Conservation (phyloP, 2,329 filamentous ascomycete genomes). For the Ophiostoma piceae region DNA sequence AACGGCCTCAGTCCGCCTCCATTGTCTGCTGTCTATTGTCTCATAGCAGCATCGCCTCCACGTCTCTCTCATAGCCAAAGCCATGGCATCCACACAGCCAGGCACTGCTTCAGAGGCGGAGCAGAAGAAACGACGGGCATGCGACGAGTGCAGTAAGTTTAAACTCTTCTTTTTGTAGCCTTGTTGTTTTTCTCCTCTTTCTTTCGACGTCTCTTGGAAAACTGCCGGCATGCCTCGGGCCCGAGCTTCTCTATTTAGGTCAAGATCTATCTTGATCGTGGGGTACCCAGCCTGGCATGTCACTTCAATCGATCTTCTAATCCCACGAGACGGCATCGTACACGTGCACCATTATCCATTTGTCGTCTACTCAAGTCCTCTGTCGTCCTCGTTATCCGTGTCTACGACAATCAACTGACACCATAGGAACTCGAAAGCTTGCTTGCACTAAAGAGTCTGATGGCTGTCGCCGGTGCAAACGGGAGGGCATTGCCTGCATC, state of each 20-base stretch:
- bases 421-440: constrained; percentile 56
- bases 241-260: neutral
- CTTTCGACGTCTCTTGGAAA: neutral
- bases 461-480: constrained; percentile 55
- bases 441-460: constrained; percentile 59
- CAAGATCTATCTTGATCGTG: neutral
- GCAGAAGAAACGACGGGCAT: constrained; percentile 52
- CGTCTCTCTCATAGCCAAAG: neutral
- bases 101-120: constrained; percentile 12
- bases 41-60: neutral
- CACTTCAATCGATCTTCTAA: neutral
- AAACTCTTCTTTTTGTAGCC: neutral
- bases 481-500: constrained; percentile 52
- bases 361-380: neutral
- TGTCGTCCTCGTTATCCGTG: neutral
- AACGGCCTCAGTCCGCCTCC: neutral
- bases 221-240: neutral
- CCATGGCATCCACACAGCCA: constrained; percentile 2
- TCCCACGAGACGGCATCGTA: neutral
- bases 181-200: neutral
- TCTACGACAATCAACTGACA: neutral
- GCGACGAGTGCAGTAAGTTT: constrained; percentile 62
- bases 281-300: neutral
- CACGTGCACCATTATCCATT: neutral
- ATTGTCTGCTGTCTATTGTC: neutral